Evolutionary conservation across 169 alveolate species (phyloP), one percentile per base, ranked within the genome.

Genomic region (Eimeria praecox): DNA sequence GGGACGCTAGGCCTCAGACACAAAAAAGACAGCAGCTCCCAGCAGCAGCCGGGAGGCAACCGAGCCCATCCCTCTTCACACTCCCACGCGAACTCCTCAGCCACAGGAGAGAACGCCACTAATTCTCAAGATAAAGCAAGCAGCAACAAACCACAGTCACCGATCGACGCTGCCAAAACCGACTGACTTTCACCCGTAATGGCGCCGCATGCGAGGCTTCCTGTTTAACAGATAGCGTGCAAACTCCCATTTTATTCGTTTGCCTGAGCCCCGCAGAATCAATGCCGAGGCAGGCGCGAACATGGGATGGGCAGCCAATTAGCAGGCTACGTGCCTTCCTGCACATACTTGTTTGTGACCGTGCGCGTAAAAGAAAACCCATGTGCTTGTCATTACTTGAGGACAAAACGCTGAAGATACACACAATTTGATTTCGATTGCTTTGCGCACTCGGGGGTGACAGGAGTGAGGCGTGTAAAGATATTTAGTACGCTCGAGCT

Each of bases 1-100:
- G 93, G 93, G 46, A 86, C 64, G 66, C 93, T 86, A 30, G 93
- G 93, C 66, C 83, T 86, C n/a, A 27, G 78, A 69, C 78, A 86
- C 66, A 86, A 86, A 62, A 62, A 40, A 16, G 93, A 86, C 44
- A 56, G 40, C 40, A 54, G 38, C 82, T 40, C n/a, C 35, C 62
- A 59, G 82, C 62, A 59, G 82, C 93, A 62, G 82, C 30, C 12
- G 35, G 93, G 62, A 0, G 64, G 93, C 42, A 46, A 49, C 52
- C 93, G 93, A 62, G n/a, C 77, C 52, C 91, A 83, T 35, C 69
- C 93, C 16, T 44, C 49, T 27, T 30, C 40, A 49, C 82, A 86
- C 49, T 66, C 38, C 56, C 93, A 86, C 40, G 93, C 77, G 75
- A 83, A 2, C 30, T 30, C 52, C 77, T 2, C 54, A 35, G 22